These are phyloP conservation scores for Heterobasidion occidentale DNA, from an alignment of 1,284 basidiomycete genomes.

Conservation along the genomic window DNA sequence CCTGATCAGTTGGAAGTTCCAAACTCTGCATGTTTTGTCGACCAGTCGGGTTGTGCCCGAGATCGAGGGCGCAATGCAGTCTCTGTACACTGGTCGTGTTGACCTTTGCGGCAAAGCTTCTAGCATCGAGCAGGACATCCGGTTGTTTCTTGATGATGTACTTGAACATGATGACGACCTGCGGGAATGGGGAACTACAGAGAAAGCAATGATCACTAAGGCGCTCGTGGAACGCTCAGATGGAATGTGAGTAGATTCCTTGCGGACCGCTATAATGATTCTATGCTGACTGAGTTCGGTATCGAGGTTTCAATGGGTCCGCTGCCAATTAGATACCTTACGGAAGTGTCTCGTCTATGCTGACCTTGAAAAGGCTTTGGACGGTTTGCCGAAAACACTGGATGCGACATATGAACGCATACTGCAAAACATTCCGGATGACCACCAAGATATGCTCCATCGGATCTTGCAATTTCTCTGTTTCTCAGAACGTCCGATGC, in stretches of 20 bases:
- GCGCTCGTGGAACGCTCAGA: not conserved
- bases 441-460: not conserved
- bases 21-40: not conserved
- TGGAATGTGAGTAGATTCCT: not conserved
- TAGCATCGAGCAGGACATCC: not conserved
- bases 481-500: not conserved
- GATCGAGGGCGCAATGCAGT: not conserved
- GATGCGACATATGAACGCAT: slow-evolving; percentile 4
- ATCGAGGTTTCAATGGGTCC: slow-evolving; percentile 1
- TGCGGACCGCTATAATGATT: too few species aligned
- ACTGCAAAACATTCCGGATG: not conserved
- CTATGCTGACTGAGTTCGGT: too few species aligned
- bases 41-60: not conserved
- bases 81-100: not conserved
- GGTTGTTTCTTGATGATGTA: not conserved
- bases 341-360: not conserved
- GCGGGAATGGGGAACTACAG: not conserved
- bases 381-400: not conserved
- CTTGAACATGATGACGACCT: not conserved
- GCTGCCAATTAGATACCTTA: not conserved
- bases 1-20: not conserved
- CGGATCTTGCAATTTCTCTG: slow-evolving; percentile 5
- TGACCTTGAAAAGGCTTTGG: not conserved
- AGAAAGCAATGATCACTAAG: not conserved
- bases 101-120: not conserved